Percentiles rank a stretch among this genome's conserved stretches.
phyloP scores from a whole-genome alignment of 2,329 filamentous ascomycete species.

The Ceratocystis cacaofunesta region DNA sequence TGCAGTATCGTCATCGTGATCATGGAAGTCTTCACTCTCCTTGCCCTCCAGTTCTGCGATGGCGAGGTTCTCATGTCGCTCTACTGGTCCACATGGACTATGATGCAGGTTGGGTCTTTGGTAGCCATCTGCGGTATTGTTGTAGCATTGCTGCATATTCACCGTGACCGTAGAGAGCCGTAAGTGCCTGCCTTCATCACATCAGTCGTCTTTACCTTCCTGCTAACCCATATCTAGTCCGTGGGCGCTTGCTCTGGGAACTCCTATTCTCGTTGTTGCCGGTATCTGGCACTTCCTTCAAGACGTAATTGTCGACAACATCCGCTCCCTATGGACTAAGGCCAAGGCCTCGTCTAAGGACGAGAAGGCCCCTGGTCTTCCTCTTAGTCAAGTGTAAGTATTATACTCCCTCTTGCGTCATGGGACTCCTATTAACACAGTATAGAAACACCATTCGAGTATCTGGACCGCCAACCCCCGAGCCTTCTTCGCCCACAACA shows the following conservation, averaged over 20 bases:
- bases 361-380: constrained; percentile 21
- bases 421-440: constrained; percentile 24
- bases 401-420: background rate
- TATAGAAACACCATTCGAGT: constrained; percentile 13
- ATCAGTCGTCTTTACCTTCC: no score
- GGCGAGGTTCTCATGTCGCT: constrained; percentile 45
- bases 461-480: constrained; percentile 15
- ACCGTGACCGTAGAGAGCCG: constrained; percentile 37
- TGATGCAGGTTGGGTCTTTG: constrained; percentile 42
- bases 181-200: constrained; percentile 23
- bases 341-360: constrained; percentile 21
- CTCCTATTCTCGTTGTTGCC: constrained; percentile 44
- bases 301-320: constrained; percentile 25
- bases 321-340: constrained; percentile 24
- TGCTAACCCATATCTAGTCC: constrained; percentile 24
- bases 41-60: constrained; percentile 44
- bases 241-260: constrained; percentile 45
- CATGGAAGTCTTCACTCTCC: constrained; percentile 39
- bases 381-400: constrained; percentile 33
- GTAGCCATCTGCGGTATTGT: constrained; percentile 45
- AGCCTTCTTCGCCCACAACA: constrained; percentile 6
- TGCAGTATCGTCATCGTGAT: constrained; percentile 33
- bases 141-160: constrained; percentile 35
- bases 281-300: constrained; percentile 37
- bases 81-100: constrained; percentile 48